These are phyloP conservation scores for Coccomyxa subellipsoidea DNA, from an alignment of 163 green algal species.

Conservation along the genomic window DNA sequence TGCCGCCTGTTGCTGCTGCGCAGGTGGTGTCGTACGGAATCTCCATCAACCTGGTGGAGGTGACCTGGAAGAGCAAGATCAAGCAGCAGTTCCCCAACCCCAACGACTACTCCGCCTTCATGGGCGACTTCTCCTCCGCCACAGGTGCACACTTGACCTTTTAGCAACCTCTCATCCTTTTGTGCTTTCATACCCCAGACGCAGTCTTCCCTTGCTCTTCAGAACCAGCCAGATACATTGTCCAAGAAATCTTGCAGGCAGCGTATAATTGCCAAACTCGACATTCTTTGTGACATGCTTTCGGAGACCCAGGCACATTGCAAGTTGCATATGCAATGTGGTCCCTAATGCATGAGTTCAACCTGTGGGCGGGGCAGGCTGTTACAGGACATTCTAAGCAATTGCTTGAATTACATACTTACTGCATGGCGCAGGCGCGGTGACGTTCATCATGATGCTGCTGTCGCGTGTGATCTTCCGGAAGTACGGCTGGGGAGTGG, in stretches of 20 bases:
- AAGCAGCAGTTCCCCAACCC: conserved; percentile 99
- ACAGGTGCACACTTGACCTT: conserved; percentile 45
- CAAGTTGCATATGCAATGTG: too few relatives aligned
- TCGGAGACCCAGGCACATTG: too few relatives aligned
- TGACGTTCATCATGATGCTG: conserved; percentile 98
- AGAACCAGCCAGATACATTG: too few relatives aligned
- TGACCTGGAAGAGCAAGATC: conserved; percentile 99
- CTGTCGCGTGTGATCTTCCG: conserved; percentile 92
- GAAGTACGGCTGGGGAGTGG: conserved; percentile 92
- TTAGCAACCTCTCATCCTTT: too few relatives aligned
- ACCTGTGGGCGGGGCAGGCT: too few relatives aligned
- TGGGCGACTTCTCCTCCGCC: conserved; percentile 96
- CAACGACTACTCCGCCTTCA: conserved; percentile 98
- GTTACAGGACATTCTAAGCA: too few relatives aligned
- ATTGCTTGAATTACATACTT: background rate
- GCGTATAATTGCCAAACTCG: too few relatives aligned
- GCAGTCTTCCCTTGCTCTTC: too few relatives aligned
- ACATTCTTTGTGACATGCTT: too few relatives aligned
- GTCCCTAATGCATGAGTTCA: too few relatives aligned
- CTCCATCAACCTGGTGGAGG: conserved; percentile 99
- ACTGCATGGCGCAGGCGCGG: conserved; percentile 45
- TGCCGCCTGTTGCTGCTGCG: background rate
- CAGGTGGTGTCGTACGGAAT: conserved; percentile 96
- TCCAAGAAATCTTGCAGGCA: too few relatives aligned
- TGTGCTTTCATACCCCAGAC: too few relatives aligned